A percentile compares a stretch with the other conserved stretches of the same genome.
These are phyloP conservation scores for Paramecium sexaurelia DNA, from an alignment of 73 alveolate genomes.

Conservation along the genomic window DNA sequence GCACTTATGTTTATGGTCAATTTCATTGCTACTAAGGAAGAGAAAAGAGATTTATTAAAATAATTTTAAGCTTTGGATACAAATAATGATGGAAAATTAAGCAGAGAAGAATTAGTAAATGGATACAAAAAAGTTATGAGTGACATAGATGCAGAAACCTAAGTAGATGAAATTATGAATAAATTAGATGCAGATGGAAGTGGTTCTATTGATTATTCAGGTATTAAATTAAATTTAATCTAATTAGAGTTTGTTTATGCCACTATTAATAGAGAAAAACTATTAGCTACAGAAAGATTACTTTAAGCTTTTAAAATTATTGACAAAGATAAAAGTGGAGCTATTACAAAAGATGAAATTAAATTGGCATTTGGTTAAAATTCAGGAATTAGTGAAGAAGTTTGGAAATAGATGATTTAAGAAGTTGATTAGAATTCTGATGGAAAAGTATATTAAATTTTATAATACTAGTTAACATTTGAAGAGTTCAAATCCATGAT, in stretches of 20 bases:
- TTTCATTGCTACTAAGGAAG: slow-evolving; percentile 64
- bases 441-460: slow-evolving; percentile 54
- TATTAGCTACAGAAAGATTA: slow-evolving; percentile 77
- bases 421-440: slow-evolving; percentile 71
- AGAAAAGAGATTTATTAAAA: slow-evolving; percentile 54
- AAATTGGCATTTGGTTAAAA: slow-evolving; percentile 71
- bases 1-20: slow-evolving; percentile 67
- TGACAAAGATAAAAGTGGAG: slow-evolving; percentile 81
- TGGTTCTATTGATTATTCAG: slow-evolving; percentile 82
- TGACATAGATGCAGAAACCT: slow-evolving; percentile 71
- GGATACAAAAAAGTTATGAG: slow-evolving; percentile 71
- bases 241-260: slow-evolving; percentile 67
- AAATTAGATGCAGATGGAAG: slow-evolving; percentile 77
- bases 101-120: slow-evolving; percentile 78
- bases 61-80: slow-evolving; percentile 58
- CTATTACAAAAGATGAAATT: slow-evolving; percentile 77
- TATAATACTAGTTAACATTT: slow-evolving; percentile 29
- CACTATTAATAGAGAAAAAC: slow-evolving; percentile 72
- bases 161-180: slow-evolving; percentile 76
- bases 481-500: slow-evolving; percentile 64
- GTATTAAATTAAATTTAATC: background rate
- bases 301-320: slow-evolving; percentile 83
- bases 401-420: slow-evolving; percentile 68
- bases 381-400: slow-evolving; percentile 65
- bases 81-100: slow-evolving; percentile 70